Percentiles rank a stretch among this genome's conserved stretches.
phyloP scores from a whole-genome alignment of 2,329 filamentous ascomycete species.

The Furcasterigmium sp. region DNA sequence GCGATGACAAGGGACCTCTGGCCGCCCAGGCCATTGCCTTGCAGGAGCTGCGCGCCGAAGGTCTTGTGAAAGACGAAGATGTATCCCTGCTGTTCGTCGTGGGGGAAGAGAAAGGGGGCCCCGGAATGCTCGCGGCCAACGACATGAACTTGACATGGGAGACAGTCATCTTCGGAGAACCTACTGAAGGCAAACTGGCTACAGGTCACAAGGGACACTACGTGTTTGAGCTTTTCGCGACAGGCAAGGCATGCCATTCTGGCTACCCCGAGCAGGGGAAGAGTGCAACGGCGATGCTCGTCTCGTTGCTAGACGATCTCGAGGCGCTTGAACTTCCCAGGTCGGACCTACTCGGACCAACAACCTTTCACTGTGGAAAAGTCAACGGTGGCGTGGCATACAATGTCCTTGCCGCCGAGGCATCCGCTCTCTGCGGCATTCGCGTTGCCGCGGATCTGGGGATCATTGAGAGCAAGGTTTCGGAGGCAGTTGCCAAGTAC shows the following conservation, averaged over 20 bases:
- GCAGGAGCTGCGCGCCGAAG: conserved; percentile 12
- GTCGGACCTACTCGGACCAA: conserved; percentile 29
- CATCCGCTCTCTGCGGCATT: conserved; percentile 31
- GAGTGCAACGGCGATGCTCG: conserved; percentile 25
- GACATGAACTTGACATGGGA: conserved; percentile 28
- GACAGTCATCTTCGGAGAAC: conserved; percentile 18
- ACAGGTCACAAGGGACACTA: conserved; percentile 17
- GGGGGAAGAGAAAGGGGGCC: conserved; percentile 17
- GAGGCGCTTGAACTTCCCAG: conserved; percentile 21
- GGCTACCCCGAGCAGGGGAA: conserved; percentile 27
- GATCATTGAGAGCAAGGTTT: conserved; percentile 24
- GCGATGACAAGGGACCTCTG: conserved; percentile 29
- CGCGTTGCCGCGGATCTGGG: conserved; percentile 29
- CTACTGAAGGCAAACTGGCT: conserved; percentile 18
- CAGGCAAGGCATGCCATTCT: conserved; percentile 24
- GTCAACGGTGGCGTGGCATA: conserved; percentile 31
- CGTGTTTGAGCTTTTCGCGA: conserved; percentile 22
- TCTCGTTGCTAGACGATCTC: conserved; percentile 24
- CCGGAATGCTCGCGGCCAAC: conserved; percentile 26
- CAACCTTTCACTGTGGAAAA: conserved; percentile 32
- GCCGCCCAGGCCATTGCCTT: conserved; percentile 14
- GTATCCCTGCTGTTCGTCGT: conserved; percentile 16
- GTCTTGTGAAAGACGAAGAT: conserved; percentile 9
- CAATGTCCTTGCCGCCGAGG: conserved; percentile 30
- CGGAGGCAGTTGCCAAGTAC: conserved; percentile 23